phyloP scores from a whole-genome alignment of 345 rosid species.

The Populus pruinosa region DNA sequence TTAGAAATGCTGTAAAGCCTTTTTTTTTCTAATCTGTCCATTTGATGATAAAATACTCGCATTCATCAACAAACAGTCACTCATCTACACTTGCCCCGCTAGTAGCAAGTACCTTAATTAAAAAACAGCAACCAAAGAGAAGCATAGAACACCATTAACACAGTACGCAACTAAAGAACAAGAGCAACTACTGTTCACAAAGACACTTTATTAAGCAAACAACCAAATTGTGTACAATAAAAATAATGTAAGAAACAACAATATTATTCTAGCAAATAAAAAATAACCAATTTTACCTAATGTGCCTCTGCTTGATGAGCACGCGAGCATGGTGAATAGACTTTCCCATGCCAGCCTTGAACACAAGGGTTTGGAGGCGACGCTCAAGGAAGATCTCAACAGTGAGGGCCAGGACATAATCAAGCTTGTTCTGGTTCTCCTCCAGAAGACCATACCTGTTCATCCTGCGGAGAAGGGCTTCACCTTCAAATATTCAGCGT shows the following conservation, averaged over 20 bases:
- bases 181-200: not conserved
- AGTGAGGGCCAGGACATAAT: slow-evolving; percentile 25
- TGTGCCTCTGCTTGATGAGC: slow-evolving; percentile 26
- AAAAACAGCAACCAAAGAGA: not conserved
- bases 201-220: not conserved
- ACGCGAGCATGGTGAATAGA: slow-evolving; percentile 26
- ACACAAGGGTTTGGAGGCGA: slow-evolving; percentile 23
- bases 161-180: not conserved
- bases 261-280: not conserved
- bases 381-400: slow-evolving; percentile 28
- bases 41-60: not conserved
- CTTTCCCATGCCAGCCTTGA: slow-evolving; percentile 26
- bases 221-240: not conserved
- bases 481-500: slow-evolving; percentile 24
- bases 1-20: too few relatives aligned
- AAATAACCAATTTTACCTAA: slow-evolving; percentile 4
- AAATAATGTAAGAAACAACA: not conserved
- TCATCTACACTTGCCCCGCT: not conserved
- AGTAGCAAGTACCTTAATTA: too few relatives aligned
- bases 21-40: too few relatives aligned
- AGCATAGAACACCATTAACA: too few relatives aligned
- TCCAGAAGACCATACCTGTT: slow-evolving; percentile 22
- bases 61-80: not conserved
- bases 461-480: slow-evolving; percentile 26
- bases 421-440: slow-evolving; percentile 27